Percentiles rank a stretch among this genome's conserved stretches.
phyloP scores from a whole-genome alignment of 768 basidiomycete species.

The Tephrocybe rancida region DNA sequence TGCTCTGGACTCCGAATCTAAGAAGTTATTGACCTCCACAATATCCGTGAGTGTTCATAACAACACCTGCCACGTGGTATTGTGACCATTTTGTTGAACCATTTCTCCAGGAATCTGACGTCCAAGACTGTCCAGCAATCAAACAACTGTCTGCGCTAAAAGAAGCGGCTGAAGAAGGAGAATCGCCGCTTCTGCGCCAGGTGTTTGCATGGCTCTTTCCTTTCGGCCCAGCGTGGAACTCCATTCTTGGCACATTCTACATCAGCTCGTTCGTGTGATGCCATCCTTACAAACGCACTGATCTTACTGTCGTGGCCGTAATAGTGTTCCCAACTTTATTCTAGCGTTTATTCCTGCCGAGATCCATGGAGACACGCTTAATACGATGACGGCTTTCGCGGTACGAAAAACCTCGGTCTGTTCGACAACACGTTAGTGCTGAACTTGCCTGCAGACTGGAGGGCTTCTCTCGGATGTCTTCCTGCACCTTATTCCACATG shows the following conservation, averaged over 20 bases:
- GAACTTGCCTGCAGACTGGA: slow-evolving; percentile 58
- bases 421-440: slow-evolving; percentile 9
- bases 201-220: slow-evolving; percentile 85
- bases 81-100: not conserved
- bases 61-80: not conserved
- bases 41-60: slow-evolving; percentile 19
- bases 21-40: slow-evolving; percentile 1
- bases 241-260: slow-evolving; percentile 90
- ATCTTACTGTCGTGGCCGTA: slow-evolving; percentile 15
- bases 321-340: slow-evolving; percentile 90
- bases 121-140: slow-evolving; percentile 41
- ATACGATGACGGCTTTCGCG: slow-evolving; percentile 94
- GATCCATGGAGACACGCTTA: slow-evolving; percentile 82
- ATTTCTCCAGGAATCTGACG: slow-evolving; percentile 37
- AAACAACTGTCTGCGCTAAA: slow-evolving; percentile 60
- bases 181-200: slow-evolving; percentile 77
- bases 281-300: not conserved
- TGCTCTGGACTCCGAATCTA: not conserved
- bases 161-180: slow-evolving; percentile 55
- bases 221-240: slow-evolving; percentile 90
- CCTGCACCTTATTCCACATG: slow-evolving; percentile 88
- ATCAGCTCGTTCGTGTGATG: slow-evolving; percentile 82
- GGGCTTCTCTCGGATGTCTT: slow-evolving; percentile 93
- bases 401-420: slow-evolving; percentile 41
- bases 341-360: slow-evolving; percentile 91